Conservation (phyloP, 306 rosid species). For the Gynostemma pentaphyllum region DNA sequence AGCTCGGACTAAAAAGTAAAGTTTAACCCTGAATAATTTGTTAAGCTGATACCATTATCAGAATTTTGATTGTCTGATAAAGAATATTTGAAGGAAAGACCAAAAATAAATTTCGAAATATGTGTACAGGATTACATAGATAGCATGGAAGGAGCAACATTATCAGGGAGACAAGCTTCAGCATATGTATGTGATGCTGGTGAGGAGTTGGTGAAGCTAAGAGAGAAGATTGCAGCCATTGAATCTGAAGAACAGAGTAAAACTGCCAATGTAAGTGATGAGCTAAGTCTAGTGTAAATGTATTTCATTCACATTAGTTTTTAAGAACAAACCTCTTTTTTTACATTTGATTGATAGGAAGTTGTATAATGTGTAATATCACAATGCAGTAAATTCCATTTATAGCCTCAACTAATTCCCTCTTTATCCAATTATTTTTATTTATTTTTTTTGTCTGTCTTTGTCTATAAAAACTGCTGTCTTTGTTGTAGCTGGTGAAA, state of each 20-base stretch:
- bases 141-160: slow-evolving; percentile 99
- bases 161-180: slow-evolving; percentile 87
- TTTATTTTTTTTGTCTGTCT: too few relatives aligned
- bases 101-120: not conserved
- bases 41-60: too few relatives aligned
- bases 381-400: not conserved
- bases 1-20: too few relatives aligned
- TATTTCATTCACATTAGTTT: not conserved
- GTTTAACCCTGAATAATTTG: too few relatives aligned
- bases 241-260: slow-evolving; percentile 31
- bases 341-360: too few relatives aligned
- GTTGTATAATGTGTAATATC: slow-evolving; percentile 4
- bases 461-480: too few relatives aligned
- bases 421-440: not conserved
- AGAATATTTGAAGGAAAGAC: not conserved
- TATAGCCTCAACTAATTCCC: not conserved
- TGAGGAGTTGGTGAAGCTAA: slow-evolving; percentile 60
- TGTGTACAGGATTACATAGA: slow-evolving; percentile 84
- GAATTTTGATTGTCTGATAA: not conserved
- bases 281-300: slow-evolving; percentile 68
- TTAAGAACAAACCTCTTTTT: too few relatives aligned
- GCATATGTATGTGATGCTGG: slow-evolving; percentile 79
- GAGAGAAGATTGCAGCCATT: slow-evolving; percentile 39
- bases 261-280: slow-evolving; percentile 48
- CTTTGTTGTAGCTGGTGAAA: too few relatives aligned